These are phyloP conservation scores for Pichia sporocuriosa DNA, from an alignment of 805 yeast genomes.

Conservation along the genomic window DNA sequence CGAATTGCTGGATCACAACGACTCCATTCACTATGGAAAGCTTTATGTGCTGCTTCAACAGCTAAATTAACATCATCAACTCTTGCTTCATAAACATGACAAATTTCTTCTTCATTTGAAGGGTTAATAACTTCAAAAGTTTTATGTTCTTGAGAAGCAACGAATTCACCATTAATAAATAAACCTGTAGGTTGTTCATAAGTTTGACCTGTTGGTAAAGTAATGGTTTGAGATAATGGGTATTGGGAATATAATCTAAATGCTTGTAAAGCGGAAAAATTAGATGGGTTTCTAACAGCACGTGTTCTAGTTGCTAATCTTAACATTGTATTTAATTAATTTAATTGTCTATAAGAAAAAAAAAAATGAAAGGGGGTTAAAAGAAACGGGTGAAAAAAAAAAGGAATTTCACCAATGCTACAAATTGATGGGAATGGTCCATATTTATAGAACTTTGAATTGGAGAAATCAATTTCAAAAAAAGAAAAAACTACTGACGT, in stretches of 20 bases:
- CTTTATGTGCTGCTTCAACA: constrained; percentile 75
- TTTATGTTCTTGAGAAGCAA: constrained; percentile 45
- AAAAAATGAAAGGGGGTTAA: not conserved
- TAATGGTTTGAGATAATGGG: constrained; percentile 25
- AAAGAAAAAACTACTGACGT: no score
- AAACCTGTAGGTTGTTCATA: constrained; percentile 44
- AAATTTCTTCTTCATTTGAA: constrained; percentile 62
- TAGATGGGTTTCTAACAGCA: constrained; percentile 1
- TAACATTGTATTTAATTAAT: constrained; percentile 3
- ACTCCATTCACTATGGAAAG: constrained; percentile 67
- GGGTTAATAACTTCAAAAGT: constrained; percentile 62
- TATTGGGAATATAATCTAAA: constrained; percentile 16
- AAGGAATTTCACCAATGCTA: no score
- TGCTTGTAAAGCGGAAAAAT: not conserved
- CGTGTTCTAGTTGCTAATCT: constrained; percentile 7
- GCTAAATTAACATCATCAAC: constrained; percentile 79
- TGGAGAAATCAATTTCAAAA: no score
- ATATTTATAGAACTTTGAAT: no score
- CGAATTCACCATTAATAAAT: constrained; percentile 60
- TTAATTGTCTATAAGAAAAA: not conserved
- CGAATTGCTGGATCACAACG: constrained; percentile 61
- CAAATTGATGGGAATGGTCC: no score
- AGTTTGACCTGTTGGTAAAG: constrained; percentile 31
- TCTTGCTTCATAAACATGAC: constrained; percentile 66
- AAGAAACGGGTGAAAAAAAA: no score